Evolutionary conservation across 768 basidiomycete species (phyloP).

Genomic region (Amanita phalloides): DNA sequence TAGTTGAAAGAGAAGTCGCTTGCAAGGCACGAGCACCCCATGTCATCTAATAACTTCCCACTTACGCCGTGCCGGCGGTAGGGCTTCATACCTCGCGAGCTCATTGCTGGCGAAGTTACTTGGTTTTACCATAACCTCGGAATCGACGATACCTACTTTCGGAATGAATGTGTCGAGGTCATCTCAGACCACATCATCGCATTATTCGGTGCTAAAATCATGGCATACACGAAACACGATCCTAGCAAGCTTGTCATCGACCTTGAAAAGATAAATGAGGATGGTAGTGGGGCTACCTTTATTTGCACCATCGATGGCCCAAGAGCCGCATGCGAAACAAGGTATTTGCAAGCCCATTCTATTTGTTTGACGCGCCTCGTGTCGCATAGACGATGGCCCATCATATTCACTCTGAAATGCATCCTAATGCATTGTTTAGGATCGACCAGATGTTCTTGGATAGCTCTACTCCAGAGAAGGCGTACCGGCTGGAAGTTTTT

Average conservation of each 20-base stretch:
- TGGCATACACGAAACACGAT: conserved; percentile 91
- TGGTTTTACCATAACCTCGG: conserved; percentile 94
- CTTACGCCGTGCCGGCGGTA: conserved; percentile 14
- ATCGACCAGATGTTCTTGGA: conserved; percentile 91
- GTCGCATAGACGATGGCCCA: background rate
- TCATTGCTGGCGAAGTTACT: conserved; percentile 81
- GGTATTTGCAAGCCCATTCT: background rate
- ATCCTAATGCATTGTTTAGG: conserved; percentile 25
- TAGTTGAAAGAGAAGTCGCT: conserved; percentile 69
- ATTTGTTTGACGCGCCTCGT: background rate
- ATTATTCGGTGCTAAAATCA: conserved; percentile 89
- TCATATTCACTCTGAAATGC: background rate
- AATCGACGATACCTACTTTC: conserved; percentile 89
- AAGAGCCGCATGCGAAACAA: too few relatives aligned
- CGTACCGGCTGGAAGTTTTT: conserved; percentile 93
- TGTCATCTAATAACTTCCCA: conserved; percentile 7
- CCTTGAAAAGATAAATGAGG: conserved; percentile 82
- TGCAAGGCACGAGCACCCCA: conserved; percentile 41
- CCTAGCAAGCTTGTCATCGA: conserved; percentile 87
- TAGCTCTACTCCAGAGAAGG: conserved; percentile 61
- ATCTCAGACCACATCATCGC: conserved; percentile 88
- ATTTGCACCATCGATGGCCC: conserved; percentile 55
- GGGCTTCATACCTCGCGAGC: conserved; percentile 90
- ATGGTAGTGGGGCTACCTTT: conserved; percentile 80
- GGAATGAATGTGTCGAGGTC: conserved; percentile 60